A percentile compares a stretch with the other conserved stretches of the same genome.
Evolutionary conservation across 768 basidiomycete species (phyloP).

Genomic region (Termitomyces sp.): DNA sequence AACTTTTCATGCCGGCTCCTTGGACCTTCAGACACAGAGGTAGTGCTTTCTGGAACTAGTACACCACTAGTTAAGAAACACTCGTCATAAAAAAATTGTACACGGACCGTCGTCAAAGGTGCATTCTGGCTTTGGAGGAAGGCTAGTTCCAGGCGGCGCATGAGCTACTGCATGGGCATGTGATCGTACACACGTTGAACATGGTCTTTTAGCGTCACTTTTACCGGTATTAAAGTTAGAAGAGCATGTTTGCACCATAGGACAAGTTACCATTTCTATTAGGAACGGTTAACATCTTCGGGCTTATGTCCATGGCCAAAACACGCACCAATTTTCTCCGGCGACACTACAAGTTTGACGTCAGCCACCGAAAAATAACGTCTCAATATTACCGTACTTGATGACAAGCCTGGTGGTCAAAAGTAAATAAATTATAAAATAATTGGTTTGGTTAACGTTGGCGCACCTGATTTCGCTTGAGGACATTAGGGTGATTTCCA

Average conservation of each 20-base stretch:
- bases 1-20: constrained; percentile 59
- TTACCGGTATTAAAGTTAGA: not conserved
- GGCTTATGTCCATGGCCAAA: not conserved
- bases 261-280: constrained; percentile 53
- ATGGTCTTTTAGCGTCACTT: constrained; percentile 74
- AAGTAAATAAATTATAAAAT: not conserved
- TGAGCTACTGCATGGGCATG: constrained; percentile 66
- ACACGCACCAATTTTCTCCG: constrained; percentile 62
- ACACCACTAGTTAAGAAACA: not conserved
- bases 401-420: constrained; percentile 43
- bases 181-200: constrained; percentile 72
- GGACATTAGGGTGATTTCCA: constrained; percentile 38
- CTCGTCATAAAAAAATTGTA: not conserved
- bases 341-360: constrained; percentile 49
- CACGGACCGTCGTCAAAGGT: constrained; percentile 69
- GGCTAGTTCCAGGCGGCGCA: constrained; percentile 47
- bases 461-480: constrained; percentile 47
- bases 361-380: constrained; percentile 14
- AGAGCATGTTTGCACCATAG: constrained; percentile 5
- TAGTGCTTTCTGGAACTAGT: constrained; percentile 36
- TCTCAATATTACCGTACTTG: constrained; percentile 31
- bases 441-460: not conserved
- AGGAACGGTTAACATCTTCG: not conserved
- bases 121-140: constrained; percentile 60
- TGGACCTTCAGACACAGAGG: constrained; percentile 40